Evolutionary conservation across 768 basidiomycete species (phyloP).

Genomic region (Crepidotus variabilis): DNA sequence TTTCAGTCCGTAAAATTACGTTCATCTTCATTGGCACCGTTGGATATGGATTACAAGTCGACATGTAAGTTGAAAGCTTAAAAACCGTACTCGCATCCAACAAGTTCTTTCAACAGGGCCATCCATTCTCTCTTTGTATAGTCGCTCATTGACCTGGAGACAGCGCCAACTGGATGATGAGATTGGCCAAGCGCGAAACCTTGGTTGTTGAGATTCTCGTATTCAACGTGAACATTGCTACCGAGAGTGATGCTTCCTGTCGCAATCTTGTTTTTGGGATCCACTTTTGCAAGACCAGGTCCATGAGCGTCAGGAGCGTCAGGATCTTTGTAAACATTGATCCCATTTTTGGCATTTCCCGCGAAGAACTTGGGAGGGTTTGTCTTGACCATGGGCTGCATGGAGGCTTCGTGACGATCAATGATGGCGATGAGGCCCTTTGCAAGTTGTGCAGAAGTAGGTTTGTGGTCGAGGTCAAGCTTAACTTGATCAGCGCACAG

Average conservation of each 20-base stretch:
- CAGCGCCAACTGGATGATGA: background rate
- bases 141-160: background rate
- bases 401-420: slow-evolving; percentile 13
- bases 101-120: background rate
- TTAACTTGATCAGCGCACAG: slow-evolving; percentile 17
- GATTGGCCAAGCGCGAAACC: background rate
- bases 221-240: background rate
- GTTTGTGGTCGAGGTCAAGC: slow-evolving; percentile 9
- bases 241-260: background rate
- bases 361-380: slow-evolving; percentile 12
- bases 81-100: background rate
- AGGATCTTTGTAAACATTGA: slow-evolving; percentile 16
- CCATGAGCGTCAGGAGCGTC: slow-evolving; percentile 13
- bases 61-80: too few species aligned
- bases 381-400: slow-evolving; percentile 16
- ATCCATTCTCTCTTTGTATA: background rate
- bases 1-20: too few species aligned
- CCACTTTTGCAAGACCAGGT: slow-evolving; percentile 11
- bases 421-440: slow-evolving; percentile 10
- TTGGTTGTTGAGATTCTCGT: background rate
- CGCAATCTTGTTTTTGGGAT: background rate
- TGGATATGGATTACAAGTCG: too few species aligned
- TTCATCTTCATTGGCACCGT: too few species aligned
- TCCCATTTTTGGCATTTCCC: slow-evolving; percentile 11
- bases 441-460: slow-evolving; percentile 3